Evolutionary conservation across 306 rosid species (phyloP), one percentile per base, ranked within the genome.

Genomic region (Castanea sativa): DNA sequence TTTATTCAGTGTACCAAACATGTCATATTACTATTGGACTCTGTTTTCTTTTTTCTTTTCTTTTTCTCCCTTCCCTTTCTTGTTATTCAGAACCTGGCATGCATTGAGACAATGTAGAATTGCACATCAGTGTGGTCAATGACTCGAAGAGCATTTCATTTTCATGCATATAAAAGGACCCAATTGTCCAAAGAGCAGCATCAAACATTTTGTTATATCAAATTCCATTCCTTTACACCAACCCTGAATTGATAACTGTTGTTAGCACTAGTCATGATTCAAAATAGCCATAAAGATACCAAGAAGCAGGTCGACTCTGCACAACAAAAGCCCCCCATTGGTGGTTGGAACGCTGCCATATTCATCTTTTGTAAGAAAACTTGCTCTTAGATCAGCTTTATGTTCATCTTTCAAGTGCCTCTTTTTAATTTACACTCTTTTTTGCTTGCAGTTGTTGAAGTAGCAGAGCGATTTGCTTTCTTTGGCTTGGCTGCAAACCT

Each of bases 401-500:
- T 63, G 4, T 14, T 29, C 13, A 5, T 29, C 4, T 12, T 20
- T 2, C 23, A 25, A 25, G 5, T 1, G 45, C 45, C 27, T 41
- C 45, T 14, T 15, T 12, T 14, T 2, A 25, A 15, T 15, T 5
- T 49, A 41, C 45, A 2, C 12, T 41, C 45, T 41, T 8, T 57
- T 16, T 41, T 41, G 33, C 32, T 5, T 57, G 49, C 71, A 89
- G 90, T 76, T 55, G 92, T 89, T 33, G 92, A 89, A 52, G 52
- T 87, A 4, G 92, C 86, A 0, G 92, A 89, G 74, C 78, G 88
- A 21, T 86, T 89, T 51, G 85, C 89, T 4, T 89, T 41, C 69
- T 80, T 63, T 3, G 90, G 90, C 8, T 13, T 89, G 4, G 23
- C 78, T 1, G 83, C 87, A 3, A 89, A 89, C 67, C 82, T 89